Percentiles rank a stretch among this genome's conserved stretches.
phyloP scores from a whole-genome alignment of 208 protist species.

The Endotrypanum monterogeii region DNA sequence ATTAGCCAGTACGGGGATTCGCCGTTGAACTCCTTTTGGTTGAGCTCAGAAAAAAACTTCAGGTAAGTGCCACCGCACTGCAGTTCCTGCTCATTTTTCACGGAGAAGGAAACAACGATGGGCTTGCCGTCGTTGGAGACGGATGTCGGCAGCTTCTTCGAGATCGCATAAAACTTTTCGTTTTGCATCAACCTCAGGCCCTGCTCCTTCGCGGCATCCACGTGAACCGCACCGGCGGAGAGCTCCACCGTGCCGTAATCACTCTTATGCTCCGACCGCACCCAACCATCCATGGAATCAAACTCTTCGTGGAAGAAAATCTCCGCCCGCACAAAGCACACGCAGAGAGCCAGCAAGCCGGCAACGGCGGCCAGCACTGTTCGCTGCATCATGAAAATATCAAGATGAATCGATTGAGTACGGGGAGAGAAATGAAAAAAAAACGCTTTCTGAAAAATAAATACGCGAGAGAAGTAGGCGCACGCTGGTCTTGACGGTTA shows the following conservation, averaged over 20 bases:
- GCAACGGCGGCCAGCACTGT: constrained; percentile 21
- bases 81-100: constrained; percentile 91
- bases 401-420: neutral
- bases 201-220: constrained; percentile 70
- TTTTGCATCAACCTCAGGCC: constrained; percentile 90
- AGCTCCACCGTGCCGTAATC: constrained; percentile 73
- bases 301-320: constrained; percentile 80
- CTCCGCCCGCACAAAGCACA: constrained; percentile 36
- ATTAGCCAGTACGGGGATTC: constrained; percentile 94
- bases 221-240: constrained; percentile 53
- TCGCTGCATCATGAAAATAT: constrained; percentile 8
- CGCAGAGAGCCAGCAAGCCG: constrained; percentile 29
- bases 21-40: constrained; percentile 82
- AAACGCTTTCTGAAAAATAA: neutral
- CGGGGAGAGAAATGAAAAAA: neutral
- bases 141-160: constrained; percentile 67
- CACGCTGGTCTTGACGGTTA: neutral
- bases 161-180: constrained; percentile 86
- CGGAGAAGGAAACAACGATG: constrained; percentile 92
- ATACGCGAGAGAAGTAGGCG: neutral
- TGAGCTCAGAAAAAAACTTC: constrained; percentile 88
- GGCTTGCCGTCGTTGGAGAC: constrained; percentile 86
- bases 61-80: constrained; percentile 95
- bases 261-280: constrained; percentile 40
- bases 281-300: constrained; percentile 66